Base-by-base conservation (phyloP, 768 basidiomycete genomes). In the Lentinula sp. region DNA sequence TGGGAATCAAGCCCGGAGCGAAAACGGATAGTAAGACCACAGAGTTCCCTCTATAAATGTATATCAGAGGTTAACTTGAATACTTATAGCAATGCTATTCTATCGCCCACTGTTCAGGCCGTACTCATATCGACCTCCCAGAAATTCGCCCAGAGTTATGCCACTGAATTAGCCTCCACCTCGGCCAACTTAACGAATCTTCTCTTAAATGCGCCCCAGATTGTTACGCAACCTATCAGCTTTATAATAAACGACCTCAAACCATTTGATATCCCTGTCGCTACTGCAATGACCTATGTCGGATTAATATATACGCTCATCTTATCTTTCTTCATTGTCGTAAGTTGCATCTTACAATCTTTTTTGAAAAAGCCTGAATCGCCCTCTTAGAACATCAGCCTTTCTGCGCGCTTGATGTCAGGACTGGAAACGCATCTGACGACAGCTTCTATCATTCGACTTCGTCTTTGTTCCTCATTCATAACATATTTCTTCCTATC, bases 261-360 rank as follows among this genome's bases (percentile, higher is more conserved):
- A 28, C 82, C 82, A 7, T 83, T 84, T 53, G 75, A 84, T 59
- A 67, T 78, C 18, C 74, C 79, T 45, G 78, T 76, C 42, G 77
- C 77, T 34, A 65, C 73, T 8, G 76, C 77, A 3, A 70, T 74
- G 21, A 73, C 75, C 43, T 77, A 64, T 43, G 72, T 75, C 31
- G 74, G 73, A 34, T 67, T 77, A 11, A 77, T 76, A 34, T 76
- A 73, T 62, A 69, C 76, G 11, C 66, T 68, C 1, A 68, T 67
- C 55, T 57, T 67, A 15, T 61, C 70, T 15, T 72, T 71, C 63
- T 70, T 71, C 59, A 67, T 71, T 54, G 70, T 70, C 2, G 67
- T 70, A 57, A 9, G 64, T 66, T 15, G 35, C 46, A 39, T 42
- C 5, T 6, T 1, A 28, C 42, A 5, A 40, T 61, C 39, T 34